Evolutionary conservation across 2,329 filamentous ascomycete species (phyloP).

Genomic region (Colletotrichum sp.): DNA sequence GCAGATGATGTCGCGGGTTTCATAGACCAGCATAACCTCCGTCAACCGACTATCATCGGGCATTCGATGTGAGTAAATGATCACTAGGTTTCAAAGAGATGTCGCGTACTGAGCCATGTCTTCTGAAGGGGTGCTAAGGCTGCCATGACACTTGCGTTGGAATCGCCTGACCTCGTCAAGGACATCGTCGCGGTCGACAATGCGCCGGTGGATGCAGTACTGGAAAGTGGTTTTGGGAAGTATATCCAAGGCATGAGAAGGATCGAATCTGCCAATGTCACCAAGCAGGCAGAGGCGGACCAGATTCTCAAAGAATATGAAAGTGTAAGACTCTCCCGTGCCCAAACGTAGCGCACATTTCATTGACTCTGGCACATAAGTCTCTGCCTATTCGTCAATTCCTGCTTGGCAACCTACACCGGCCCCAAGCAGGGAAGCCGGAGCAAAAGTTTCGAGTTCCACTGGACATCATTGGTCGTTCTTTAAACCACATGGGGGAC

Average conservation of each 20-base stretch:
- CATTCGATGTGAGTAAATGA: conserved; percentile 78
- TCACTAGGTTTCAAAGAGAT: not conserved
- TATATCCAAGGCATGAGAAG: conserved; percentile 87
- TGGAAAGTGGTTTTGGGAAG: conserved; percentile 76
- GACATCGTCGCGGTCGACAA: conserved; percentile 89
- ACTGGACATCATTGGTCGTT: conserved; percentile 69
- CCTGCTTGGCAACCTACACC: conserved; percentile 83
- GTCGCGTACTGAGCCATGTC: not conserved
- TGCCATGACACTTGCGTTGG: conserved; percentile 85
- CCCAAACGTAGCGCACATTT: not conserved
- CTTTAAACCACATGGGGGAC: conserved; percentile 79
- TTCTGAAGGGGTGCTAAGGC: conserved; percentile 80
- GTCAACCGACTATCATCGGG: conserved; percentile 79
- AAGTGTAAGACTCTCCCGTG: conserved; percentile 48
- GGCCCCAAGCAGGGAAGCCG: conserved; percentile 49
- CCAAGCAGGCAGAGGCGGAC: conserved; percentile 79
- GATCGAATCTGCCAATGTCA: conserved; percentile 73
- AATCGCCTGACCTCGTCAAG: conserved; percentile 68
- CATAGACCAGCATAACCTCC: conserved; percentile 73
- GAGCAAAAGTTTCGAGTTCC: conserved; percentile 81
- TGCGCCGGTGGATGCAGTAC: conserved; percentile 80
- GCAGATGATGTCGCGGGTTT: conserved; percentile 84
- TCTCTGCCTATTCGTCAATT: conserved; percentile 86
- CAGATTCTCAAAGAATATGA: conserved; percentile 79
- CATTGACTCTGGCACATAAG: conserved; percentile 32